These are phyloP conservation scores for Dillenia suffruticosa DNA, from an alignment of 164 flowering plant species.

Conservation along the genomic window DNA sequence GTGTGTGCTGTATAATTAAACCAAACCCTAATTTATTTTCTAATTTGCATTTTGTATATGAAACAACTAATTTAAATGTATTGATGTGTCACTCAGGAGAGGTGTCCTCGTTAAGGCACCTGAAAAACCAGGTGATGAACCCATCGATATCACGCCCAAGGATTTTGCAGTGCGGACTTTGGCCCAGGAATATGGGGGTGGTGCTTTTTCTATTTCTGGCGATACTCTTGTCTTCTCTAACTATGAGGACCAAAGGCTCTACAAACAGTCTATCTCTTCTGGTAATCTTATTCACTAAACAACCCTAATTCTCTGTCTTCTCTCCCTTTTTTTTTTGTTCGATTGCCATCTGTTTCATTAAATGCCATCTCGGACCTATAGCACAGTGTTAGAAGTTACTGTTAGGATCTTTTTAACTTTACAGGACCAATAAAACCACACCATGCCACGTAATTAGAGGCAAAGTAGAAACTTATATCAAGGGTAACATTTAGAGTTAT, in stretches of 20 bases:
- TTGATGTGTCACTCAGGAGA: constrained; percentile 36
- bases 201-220: constrained; percentile 62
- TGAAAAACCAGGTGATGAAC: constrained; percentile 47
- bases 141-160: constrained; percentile 67
- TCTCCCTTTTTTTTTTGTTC: too few relatives aligned
- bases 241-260: constrained; percentile 87
- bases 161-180: constrained; percentile 67
- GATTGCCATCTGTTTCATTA: too few relatives aligned
- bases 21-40: not conserved
- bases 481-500: too few relatives aligned
- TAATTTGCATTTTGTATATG: not conserved
- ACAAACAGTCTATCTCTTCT: constrained; percentile 54
- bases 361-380: too few relatives aligned
- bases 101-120: constrained; percentile 65
- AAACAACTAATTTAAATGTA: not conserved
- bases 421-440: too few relatives aligned
- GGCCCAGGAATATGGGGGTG: constrained; percentile 95
- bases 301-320: too few relatives aligned
- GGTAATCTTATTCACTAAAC: constrained; percentile 15
- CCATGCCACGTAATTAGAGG: too few relatives aligned
- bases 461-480: too few relatives aligned
- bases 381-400: too few relatives aligned
- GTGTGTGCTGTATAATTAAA: constrained; percentile 18
- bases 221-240: constrained; percentile 71
- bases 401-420: too few relatives aligned